Evolutionary conservation across 2,329 filamentous ascomycete species (phyloP).

Genomic region (Fusarium sterilihyphosum): DNA sequence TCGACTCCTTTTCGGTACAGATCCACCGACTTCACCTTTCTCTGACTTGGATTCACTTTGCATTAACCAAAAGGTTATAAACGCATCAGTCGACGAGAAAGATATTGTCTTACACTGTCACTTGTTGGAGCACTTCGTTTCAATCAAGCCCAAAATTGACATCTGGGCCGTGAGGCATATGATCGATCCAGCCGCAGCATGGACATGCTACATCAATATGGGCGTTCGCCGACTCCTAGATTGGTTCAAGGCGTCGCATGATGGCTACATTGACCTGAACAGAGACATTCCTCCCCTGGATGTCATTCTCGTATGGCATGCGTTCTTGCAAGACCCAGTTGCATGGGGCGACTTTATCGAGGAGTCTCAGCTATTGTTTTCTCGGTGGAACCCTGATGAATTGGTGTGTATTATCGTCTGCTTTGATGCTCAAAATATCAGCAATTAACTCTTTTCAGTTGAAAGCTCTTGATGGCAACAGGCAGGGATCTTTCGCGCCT

Average conservation of each 20-base stretch:
- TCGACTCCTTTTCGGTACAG: neutral
- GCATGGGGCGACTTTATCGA: neutral
- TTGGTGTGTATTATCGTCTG: conserved; percentile 4
- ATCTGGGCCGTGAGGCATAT: conserved; percentile 9
- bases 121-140: conserved; percentile 25
- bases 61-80: neutral
- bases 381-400: conserved; percentile 11
- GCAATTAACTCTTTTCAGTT: conserved; percentile 12
- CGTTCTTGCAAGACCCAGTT: conserved; percentile 9
- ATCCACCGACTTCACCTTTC: neutral
- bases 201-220: conserved; percentile 35
- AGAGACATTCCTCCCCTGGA: conserved; percentile 18
- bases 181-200: conserved; percentile 5
- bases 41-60: neutral
- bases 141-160: conserved; percentile 1
- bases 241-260: conserved; percentile 19
- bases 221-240: conserved; percentile 3
- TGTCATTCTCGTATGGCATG: conserved; percentile 28
- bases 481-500: conserved; percentile 3
- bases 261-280: neutral
- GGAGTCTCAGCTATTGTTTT: neutral
- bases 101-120: conserved; percentile 13
- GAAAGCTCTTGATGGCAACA: neutral
- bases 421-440: neutral
- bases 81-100: neutral